A percentile compares a stretch with the other conserved stretches of the same genome.
Conservation (phyloP, 805 yeast genomes). For the Tetrapisispora nanseiensis region DNA sequence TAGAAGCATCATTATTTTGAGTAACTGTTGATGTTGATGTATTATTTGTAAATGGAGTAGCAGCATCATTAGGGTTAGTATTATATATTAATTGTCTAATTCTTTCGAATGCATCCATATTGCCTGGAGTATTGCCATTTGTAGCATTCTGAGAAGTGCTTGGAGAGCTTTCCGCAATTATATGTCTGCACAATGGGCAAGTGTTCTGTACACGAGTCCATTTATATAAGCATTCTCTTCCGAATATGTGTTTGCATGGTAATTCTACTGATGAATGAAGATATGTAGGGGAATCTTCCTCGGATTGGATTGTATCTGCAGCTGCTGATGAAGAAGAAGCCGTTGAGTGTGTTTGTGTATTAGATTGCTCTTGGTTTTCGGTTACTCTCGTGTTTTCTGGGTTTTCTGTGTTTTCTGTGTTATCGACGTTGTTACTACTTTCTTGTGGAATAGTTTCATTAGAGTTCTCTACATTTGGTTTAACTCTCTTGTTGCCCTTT, state of each 20-base stretch:
- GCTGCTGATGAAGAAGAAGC: conserved; percentile 3
- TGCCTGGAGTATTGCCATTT: conserved; percentile 4
- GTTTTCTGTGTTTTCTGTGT: too few species aligned
- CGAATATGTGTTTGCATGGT: conserved; percentile 86
- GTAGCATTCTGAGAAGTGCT: conserved; percentile 6
- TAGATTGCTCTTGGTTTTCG: too few species aligned
- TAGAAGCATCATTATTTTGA: not conserved
- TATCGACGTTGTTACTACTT: not conserved
- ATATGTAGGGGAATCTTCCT: conserved; percentile 20
- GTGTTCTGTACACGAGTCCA: conserved; percentile 71
- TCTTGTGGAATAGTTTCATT: conserved; percentile 4
- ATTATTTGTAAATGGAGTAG: not conserved
- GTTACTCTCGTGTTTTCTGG: not conserved
- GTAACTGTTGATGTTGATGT: not conserved
- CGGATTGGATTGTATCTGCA: conserved; percentile 5
- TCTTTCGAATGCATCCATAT: conserved; percentile 19
- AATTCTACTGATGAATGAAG: conserved; percentile 59
- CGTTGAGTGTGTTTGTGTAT: not conserved
- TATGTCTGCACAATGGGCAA: conserved; percentile 79
- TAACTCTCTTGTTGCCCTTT: conserved; percentile 11
- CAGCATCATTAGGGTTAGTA: conserved; percentile 4
- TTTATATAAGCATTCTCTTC: conserved; percentile 69
- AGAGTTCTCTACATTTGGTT: conserved; percentile 6
- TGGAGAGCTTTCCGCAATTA: conserved; percentile 30
- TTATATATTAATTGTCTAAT: conserved; percentile 21